These are phyloP conservation scores for Pseudomicrostroma phylloplanum DNA, from an alignment of 1,284 basidiomycete species.

Conservation along the genomic window DNA sequence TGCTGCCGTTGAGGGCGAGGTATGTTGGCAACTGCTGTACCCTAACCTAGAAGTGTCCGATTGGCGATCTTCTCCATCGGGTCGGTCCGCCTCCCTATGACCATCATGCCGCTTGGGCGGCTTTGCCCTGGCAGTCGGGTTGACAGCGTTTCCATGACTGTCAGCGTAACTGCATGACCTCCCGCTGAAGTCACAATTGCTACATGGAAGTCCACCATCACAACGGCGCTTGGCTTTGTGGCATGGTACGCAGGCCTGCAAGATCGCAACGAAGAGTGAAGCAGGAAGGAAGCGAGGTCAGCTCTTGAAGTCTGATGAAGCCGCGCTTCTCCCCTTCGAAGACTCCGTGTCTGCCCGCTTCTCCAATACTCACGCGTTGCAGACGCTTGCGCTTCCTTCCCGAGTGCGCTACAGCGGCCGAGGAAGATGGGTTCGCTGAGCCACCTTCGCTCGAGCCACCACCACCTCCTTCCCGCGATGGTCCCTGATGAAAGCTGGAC, in stretches of 20 bases:
- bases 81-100: too few species aligned
- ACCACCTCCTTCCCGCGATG: too few species aligned
- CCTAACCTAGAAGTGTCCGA: too few species aligned
- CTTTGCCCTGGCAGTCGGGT: slow-evolving; percentile 10
- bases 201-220: slow-evolving; percentile 56
- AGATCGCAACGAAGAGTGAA: not conserved
- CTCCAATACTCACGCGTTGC: slow-evolving; percentile 17
- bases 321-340: not conserved
- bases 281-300: not conserved
- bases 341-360: too few species aligned
- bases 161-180: slow-evolving; percentile 53
- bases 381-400: slow-evolving; percentile 44
- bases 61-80: too few species aligned
- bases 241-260: slow-evolving; percentile 38
- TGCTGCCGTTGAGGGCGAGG: too few species aligned
- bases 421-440: too few species aligned
- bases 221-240: slow-evolving; percentile 55
- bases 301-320: not conserved
- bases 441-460: too few species aligned
- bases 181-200: slow-evolving; percentile 56
- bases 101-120: not conserved
- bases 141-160: slow-evolving; percentile 25
- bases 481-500: too few species aligned
- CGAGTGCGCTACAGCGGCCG: slow-evolving; percentile 8
- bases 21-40: too few species aligned